Percentiles rank a stretch among this genome's conserved stretches.
These are phyloP conservation scores for Amanita subjunquillea DNA, from an alignment of 768 basidiomycete species.

Conservation along the genomic window DNA sequence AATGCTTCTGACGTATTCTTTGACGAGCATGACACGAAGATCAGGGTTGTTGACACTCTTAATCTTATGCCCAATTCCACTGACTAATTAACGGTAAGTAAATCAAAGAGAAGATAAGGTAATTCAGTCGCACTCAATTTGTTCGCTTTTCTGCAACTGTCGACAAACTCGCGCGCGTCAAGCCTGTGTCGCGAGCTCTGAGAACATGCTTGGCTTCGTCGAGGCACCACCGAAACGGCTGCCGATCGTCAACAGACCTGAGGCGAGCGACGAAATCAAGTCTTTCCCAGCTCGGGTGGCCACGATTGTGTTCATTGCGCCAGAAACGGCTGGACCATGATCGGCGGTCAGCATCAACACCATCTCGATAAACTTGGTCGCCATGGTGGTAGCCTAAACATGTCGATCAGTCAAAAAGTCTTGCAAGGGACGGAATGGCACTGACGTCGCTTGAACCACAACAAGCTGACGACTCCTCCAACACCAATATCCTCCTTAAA, in stretches of 20 bases:
- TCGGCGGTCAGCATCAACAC: slow-evolving; percentile 98
- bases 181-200: slow-evolving; percentile 82
- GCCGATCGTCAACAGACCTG: slow-evolving; percentile 95
- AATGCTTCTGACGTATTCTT: slow-evolving; percentile 95
- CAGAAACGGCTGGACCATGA: slow-evolving; percentile 96
- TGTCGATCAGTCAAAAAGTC: not conserved
- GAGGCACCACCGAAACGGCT: slow-evolving; percentile 96
- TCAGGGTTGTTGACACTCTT: slow-evolving; percentile 97
- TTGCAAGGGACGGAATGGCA: slow-evolving; percentile 9
- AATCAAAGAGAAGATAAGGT: not conserved
- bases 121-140: slow-evolving; percentile 60
- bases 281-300: slow-evolving; percentile 99
- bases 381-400: slow-evolving; percentile 60
- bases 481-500: slow-evolving; percentile 97
- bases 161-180: slow-evolving; percentile 98
- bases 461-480: slow-evolving; percentile 89
- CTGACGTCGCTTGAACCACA: slow-evolving; percentile 94
- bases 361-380: slow-evolving; percentile 99
- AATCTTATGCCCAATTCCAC: slow-evolving; percentile 99
- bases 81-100: slow-evolving; percentile 38
- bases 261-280: slow-evolving; percentile 90
- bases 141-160: slow-evolving; percentile 85
- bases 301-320: slow-evolving; percentile 99
- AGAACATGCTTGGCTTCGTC: slow-evolving; percentile 98
- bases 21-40: slow-evolving; percentile 85